phyloP scores from a whole-genome alignment of 2,329 filamentous ascomycete genomes.

The Knufia petricola region DNA sequence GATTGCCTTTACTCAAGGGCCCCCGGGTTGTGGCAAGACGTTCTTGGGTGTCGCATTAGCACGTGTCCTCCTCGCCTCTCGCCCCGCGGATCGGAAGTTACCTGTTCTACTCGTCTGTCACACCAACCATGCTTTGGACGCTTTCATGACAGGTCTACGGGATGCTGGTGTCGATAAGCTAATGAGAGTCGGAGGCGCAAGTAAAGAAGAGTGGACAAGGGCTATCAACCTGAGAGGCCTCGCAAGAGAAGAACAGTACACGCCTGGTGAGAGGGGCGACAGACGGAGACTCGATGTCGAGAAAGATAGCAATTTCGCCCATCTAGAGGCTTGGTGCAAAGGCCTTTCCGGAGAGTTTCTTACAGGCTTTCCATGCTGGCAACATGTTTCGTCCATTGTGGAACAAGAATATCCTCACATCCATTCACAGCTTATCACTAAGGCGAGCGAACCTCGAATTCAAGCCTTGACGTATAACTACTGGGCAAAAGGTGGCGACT shows the following conservation, averaged over 20 bases:
- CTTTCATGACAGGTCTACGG: conserved; percentile 23
- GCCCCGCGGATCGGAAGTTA: conserved; percentile 12
- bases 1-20: conserved; percentile 57
- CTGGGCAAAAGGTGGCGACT: conserved; percentile 24
- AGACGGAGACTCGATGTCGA: neutral
- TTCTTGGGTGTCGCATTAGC: conserved; percentile 48
- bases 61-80: conserved; percentile 23
- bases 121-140: conserved; percentile 29
- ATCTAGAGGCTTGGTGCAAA: conserved; percentile 11
- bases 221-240: conserved; percentile 16
- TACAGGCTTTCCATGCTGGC: conserved; percentile 13
- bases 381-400: conserved; percentile 12
- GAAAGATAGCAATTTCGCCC: neutral
- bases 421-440: conserved; percentile 15
- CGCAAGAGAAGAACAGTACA: conserved; percentile 11
- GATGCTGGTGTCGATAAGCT: conserved; percentile 23
- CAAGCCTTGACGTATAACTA: conserved; percentile 23
- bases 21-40: conserved; percentile 61
- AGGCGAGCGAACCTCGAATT: conserved; percentile 2
- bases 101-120: conserved; percentile 26
- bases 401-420: conserved; percentile 9
- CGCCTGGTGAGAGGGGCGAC: conserved; percentile 4
- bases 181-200: conserved; percentile 25
- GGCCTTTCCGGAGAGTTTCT: conserved; percentile 9
- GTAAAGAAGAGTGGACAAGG: conserved; percentile 24